phyloP scores from a whole-genome alignment of 75 land plant species.

The Pinus albicaulis region DNA sequence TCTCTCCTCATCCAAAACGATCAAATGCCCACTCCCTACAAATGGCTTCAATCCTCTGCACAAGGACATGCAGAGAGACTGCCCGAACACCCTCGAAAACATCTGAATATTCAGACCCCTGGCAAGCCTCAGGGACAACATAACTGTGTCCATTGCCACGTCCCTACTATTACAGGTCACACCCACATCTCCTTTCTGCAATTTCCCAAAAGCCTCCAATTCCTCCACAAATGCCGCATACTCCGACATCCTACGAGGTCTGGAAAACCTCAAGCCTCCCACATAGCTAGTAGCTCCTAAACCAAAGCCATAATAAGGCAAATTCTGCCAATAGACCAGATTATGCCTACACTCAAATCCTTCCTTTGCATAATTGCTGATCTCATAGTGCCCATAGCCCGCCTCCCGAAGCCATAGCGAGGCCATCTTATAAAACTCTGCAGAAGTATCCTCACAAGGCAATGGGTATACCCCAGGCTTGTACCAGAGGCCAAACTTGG shows the following conservation, averaged over 20 bases:
- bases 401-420: slow-evolving; percentile 49
- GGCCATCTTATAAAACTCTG: slow-evolving; percentile 74
- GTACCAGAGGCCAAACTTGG: slow-evolving; percentile 83
- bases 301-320: slow-evolving; percentile 85
- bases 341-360: slow-evolving; percentile 87
- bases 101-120: slow-evolving; percentile 63
- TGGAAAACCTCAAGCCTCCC: slow-evolving; percentile 64
- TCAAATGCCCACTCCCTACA: slow-evolving; percentile 72
- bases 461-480: slow-evolving; percentile 83
- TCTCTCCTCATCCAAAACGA: slow-evolving; percentile 49
- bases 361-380: slow-evolving; percentile 81
- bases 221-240: slow-evolving; percentile 58
- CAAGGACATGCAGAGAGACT: slow-evolving; percentile 23
- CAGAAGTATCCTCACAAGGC: slow-evolving; percentile 76
- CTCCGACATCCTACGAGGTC: slow-evolving; percentile 75
- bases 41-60: slow-evolving; percentile 52
- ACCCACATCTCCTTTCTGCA: background rate
- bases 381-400: slow-evolving; percentile 93
- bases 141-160: slow-evolving; percentile 68
- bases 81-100: slow-evolving; percentile 53
- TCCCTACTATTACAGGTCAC: slow-evolving; percentile 26
- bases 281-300: slow-evolving; percentile 87
- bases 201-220: slow-evolving; percentile 15
- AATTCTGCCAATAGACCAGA: slow-evolving; percentile 80
- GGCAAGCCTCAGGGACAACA: slow-evolving; percentile 87